These are phyloP conservation scores for Penicillium decumbens DNA, from an alignment of 2,329 filamentous ascomycete genomes.

Conservation along the genomic window DNA sequence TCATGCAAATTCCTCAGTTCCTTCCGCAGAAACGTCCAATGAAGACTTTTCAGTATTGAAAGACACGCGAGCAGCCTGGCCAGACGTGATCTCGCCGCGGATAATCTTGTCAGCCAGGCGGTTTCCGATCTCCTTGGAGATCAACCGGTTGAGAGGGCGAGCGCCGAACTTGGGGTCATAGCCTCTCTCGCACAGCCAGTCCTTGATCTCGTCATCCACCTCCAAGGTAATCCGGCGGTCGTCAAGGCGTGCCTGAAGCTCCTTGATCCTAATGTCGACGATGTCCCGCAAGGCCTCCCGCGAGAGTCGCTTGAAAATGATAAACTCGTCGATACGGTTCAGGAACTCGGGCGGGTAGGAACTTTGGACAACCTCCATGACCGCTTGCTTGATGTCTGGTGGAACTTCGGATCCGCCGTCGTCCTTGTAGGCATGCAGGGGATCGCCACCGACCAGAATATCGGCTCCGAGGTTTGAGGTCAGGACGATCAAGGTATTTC, in stretches of 20 bases:
- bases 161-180: conserved; percentile 92
- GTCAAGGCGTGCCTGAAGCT: conserved; percentile 76
- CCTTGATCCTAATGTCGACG: conserved; percentile 82
- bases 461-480: conserved; percentile 93
- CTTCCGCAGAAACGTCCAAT: conserved; percentile 48
- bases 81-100: conserved; percentile 70
- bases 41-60: conserved; percentile 60
- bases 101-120: conserved; percentile 88
- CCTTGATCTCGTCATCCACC: conserved; percentile 66
- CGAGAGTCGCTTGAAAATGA: conserved; percentile 86
- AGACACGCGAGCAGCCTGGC: conserved; percentile 66
- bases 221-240: conserved; percentile 76
- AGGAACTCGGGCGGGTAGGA: conserved; percentile 87
- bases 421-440: conserved; percentile 59
- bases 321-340: conserved; percentile 95
- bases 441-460: conserved; percentile 74
- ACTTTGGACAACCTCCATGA: conserved; percentile 79
- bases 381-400: conserved; percentile 66
- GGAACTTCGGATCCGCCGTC: conserved; percentile 65
- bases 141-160: conserved; percentile 82
- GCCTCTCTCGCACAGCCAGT: conserved; percentile 82
- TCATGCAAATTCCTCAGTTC: conserved; percentile 11
- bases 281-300: conserved; percentile 77
- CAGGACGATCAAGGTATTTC: conserved; percentile 92
- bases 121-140: conserved; percentile 85